These are phyloP conservation scores for Torulaspora gathmanii DNA, from an alignment of 805 yeast species.

Conservation along the genomic window DNA sequence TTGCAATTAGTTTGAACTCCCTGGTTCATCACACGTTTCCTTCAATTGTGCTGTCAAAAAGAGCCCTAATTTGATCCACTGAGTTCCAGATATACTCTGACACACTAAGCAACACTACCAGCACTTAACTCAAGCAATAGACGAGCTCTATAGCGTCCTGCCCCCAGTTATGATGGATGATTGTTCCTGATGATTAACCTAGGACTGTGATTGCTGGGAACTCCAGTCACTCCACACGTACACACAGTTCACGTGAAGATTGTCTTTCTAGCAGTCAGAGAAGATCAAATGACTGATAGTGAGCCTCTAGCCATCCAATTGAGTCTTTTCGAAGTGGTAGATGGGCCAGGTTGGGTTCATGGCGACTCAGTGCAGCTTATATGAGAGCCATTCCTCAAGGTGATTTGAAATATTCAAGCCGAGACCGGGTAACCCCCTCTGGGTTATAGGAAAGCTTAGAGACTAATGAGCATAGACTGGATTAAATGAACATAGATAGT, in stretches of 20 bases:
- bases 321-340: too few species aligned
- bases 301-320: too few species aligned
- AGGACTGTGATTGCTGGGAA: constrained; percentile 1
- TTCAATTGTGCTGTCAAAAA: not conserved
- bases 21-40: constrained; percentile 3
- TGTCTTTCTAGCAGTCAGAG: too few species aligned
- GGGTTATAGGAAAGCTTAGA: too few species aligned
- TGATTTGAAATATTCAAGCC: not conserved
- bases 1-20: constrained; percentile 1
- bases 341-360: too few species aligned
- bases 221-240: constrained; percentile 1
- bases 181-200: constrained; percentile 1
- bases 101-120: not conserved
- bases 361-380: too few species aligned
- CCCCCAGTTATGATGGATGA: not conserved
- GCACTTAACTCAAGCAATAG: not conserved
- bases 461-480: too few species aligned
- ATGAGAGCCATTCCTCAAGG: too few species aligned
- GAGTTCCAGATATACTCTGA: not conserved
- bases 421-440: not conserved
- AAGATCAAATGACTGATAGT: too few species aligned
- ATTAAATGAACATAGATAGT: too few species aligned
- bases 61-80: not conserved
- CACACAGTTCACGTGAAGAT: not conserved
- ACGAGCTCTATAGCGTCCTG: not conserved